Base-by-base conservation (phyloP, 176 grass and related monocot genomes). In the Ensete glaucum region DNA sequence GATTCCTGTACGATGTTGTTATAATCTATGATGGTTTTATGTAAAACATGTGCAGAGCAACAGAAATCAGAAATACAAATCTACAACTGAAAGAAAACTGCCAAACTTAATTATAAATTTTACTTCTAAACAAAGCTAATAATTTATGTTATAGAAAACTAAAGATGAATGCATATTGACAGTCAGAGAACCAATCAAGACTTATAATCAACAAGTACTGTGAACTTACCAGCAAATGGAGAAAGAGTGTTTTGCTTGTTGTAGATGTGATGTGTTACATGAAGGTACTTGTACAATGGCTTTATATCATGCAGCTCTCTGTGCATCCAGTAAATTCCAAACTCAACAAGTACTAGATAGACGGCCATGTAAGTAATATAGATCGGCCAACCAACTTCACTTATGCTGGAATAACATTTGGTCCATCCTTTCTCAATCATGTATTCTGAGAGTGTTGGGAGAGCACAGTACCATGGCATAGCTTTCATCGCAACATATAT, bases 281-380 rank as follows among this genome's bases (percentile, higher is more conserved):
- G 92, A 43, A 96, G 85, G 54, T 87, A 81, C 73, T 96, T 96
- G 83, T 96, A 96, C 20, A 96, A 77, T 73, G 92, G 89, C 54
- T 96, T 96, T 83, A 96, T 90, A 57, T 96, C 92, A 89, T 96
- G 92, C 81, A 96, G 85, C 78, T 92, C 85, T 77, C 92, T 85
- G 75, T 96, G 92, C 87, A 89, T 92, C 92, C 92, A 96, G 55
- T 96, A 96, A 88, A 96, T 96, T 76, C 89, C 87, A 3, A 96
- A 89, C 72, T 96, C 92, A 53, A 92, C 87, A 48, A 90, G 12
- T 11, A 60, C 64, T 23, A 92, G 75, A 85, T 96, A 96, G 63
- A 86, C 58, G 15, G 81, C 80, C 72, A 88, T 53, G 79, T 86
- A 86, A 57, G 65, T 53, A 56, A 92, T 50, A 29, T 90, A 92